A percentile compares a stretch with the other conserved stretches of the same genome.
Evolutionary conservation across 192 early-diverging fungal species (phyloP).

Genomic region (Umbelopsis sp.): DNA sequence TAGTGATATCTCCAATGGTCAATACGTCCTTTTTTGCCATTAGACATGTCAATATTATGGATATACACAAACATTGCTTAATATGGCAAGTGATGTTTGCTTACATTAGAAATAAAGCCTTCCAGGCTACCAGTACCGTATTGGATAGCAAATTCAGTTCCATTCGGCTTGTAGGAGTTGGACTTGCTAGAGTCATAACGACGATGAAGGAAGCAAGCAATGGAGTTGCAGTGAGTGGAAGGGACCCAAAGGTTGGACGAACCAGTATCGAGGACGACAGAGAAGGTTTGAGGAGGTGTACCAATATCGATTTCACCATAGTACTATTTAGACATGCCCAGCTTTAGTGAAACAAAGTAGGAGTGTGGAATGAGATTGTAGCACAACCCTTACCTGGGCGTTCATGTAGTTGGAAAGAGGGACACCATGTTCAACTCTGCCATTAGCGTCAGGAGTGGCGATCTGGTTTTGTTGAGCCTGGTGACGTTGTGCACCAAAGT

Average conservation of each 20-base stretch:
- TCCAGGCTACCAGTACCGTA: conserved; percentile 95
- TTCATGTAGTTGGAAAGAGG: conserved; percentile 94
- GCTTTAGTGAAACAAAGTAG: too few relatives aligned
- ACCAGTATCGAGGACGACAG: conserved; percentile 92
- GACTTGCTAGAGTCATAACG: conserved; percentile 85
- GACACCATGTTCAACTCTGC: conserved; percentile 64
- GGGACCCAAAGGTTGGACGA: conserved; percentile 97
- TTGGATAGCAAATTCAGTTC: conserved; percentile 92
- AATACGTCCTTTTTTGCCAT: conserved; percentile 61
- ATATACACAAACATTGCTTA: conserved; percentile 68
- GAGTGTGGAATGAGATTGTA: too few relatives aligned
- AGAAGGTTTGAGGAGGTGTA: conserved; percentile 91
- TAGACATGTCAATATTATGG: conserved; percentile 42
- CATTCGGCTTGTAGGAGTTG: conserved; percentile 80
- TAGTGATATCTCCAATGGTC: conserved; percentile 68
- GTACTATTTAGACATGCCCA: conserved; percentile 62
- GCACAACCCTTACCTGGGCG: conserved; percentile 68
- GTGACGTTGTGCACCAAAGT: conserved; percentile 54
- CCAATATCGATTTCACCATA: conserved; percentile 89
- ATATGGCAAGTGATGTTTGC: conserved; percentile 20
- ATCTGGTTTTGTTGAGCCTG: conserved; percentile 36
- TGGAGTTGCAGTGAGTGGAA: conserved; percentile 85
- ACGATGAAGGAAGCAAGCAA: conserved; percentile 91
- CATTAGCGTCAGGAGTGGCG: conserved; percentile 50
- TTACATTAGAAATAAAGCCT: conserved; percentile 85